Percentiles rank a stretch among this genome's conserved stretches.
These are phyloP conservation scores for Pharnaceum exiguum DNA, from an alignment of 148 eudicot genomes.

Conservation along the genomic window DNA sequence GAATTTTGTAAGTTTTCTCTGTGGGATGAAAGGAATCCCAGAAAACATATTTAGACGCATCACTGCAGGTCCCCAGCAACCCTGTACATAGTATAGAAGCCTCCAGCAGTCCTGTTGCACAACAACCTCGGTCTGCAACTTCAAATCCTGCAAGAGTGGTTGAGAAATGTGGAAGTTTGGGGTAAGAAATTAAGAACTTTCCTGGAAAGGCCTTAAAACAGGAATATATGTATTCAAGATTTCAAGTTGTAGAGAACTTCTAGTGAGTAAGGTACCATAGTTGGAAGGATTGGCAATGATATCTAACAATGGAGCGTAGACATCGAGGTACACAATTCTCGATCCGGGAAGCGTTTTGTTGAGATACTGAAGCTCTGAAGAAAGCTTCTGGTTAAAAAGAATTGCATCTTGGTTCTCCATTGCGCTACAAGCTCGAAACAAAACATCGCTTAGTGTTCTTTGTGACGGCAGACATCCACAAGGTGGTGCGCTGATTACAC, in stretches of 20 bases:
- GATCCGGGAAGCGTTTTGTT: slow-evolving; percentile 22
- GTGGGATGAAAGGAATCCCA: slow-evolving; percentile 70
- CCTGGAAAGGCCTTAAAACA: too few relatives aligned
- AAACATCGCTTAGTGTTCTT: slow-evolving; percentile 53
- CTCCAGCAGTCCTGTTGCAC: slow-evolving; percentile 61
- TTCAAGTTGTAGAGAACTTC: too few relatives aligned
- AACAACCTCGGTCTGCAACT: slow-evolving; percentile 55
- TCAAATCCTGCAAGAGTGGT: slow-evolving; percentile 36
- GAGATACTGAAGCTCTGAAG: slow-evolving; percentile 18
- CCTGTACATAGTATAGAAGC: slow-evolving; percentile 42
- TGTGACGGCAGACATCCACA: slow-evolving; percentile 56
- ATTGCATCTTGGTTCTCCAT: slow-evolving; percentile 41
- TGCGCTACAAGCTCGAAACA: slow-evolving; percentile 24
- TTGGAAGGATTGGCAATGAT: slow-evolving; percentile 36
- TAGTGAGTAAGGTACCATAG: too few relatives aligned
- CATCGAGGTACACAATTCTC: slow-evolving; percentile 46
- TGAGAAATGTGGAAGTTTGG: too few relatives aligned
- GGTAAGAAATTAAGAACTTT: too few relatives aligned
- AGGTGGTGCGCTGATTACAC: slow-evolving; percentile 42
- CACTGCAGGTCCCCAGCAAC: slow-evolving; percentile 25
- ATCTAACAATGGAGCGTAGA: slow-evolving; percentile 39
- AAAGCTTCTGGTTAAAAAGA: slow-evolving; percentile 43
- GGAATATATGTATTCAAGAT: too few relatives aligned
- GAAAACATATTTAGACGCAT: slow-evolving; percentile 38
- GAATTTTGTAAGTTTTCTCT: slow-evolving; percentile 37